A percentile compares a stretch with the other conserved stretches of the same genome.
Evolutionary conservation across 2,329 filamentous ascomycete species (phyloP).

Genomic region (Sclerotinia sclerotiorum): DNA sequence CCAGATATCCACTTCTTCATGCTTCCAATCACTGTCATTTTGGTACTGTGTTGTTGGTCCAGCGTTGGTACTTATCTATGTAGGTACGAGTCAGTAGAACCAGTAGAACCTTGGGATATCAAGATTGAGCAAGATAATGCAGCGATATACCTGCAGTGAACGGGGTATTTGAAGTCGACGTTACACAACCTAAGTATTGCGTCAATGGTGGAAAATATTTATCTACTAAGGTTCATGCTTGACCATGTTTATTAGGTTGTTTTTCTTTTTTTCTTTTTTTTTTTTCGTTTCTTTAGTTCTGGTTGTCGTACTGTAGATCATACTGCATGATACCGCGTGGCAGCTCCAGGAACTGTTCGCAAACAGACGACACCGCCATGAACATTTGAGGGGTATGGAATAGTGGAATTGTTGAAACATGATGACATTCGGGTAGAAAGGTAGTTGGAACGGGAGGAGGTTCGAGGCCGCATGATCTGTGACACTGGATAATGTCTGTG

Average conservation of each 20-base stretch:
- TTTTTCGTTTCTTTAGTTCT: too few species aligned
- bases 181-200: too few species aligned
- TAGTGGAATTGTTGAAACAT: not conserved
- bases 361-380: not conserved
- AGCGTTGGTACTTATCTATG: not conserved
- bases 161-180: not conserved
- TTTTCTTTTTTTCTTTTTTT: too few species aligned
- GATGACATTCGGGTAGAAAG: not conserved
- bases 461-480: slow-evolving; percentile 7
- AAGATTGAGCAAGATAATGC: not conserved
- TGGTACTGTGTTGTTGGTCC: not conserved
- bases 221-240: not conserved
- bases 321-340: slow-evolving; percentile 3
- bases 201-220: too few species aligned
- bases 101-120: not conserved
- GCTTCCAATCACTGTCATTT: not conserved
- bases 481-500: not conserved
- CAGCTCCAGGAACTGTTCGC: not conserved
- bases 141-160: slow-evolving; percentile 10
- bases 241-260: not conserved
- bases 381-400: not conserved
- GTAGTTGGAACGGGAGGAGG: not conserved
- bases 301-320: slow-evolving; percentile 1
- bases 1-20: slow-evolving; percentile 6
- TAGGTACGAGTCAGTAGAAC: not conserved